Evolutionary conservation across 441 rosid genomes (phyloP).

Genomic region (Erodium chrysanthum): DNA sequence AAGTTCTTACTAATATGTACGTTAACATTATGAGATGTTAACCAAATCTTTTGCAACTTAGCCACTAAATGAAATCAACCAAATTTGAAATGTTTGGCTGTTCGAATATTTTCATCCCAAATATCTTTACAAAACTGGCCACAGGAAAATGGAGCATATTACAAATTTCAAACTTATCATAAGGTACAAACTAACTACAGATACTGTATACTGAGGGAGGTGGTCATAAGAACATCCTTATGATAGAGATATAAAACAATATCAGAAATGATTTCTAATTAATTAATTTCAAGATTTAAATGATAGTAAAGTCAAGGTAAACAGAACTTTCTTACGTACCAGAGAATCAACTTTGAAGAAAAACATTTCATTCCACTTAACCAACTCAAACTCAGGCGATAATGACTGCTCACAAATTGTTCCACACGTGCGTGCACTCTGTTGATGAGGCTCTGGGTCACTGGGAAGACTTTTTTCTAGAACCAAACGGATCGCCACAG

Average conservation of each 20-base stretch:
- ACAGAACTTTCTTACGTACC: conserved; percentile 32
- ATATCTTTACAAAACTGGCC: too few species aligned
- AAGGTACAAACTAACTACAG: background rate
- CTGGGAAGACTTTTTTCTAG: conserved; percentile 38
- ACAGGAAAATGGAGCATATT: background rate
- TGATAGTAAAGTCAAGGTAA: background rate
- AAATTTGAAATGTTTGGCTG: too few species aligned
- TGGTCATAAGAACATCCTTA: too few species aligned
- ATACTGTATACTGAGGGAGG: too few species aligned
- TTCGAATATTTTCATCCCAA: too few species aligned
- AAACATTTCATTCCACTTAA: conserved; percentile 82
- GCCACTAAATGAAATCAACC: too few species aligned
- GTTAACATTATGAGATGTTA: too few species aligned
- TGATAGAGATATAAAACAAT: background rate
- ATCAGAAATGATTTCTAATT: too few species aligned
- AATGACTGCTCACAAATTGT: conserved; percentile 34
- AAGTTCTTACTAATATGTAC: too few species aligned
- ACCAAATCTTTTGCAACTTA: too few species aligned
- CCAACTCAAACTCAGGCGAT: conserved; percentile 48
- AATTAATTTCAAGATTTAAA: too few species aligned
- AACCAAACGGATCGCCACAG: conserved; percentile 52
- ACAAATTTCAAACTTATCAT: background rate
- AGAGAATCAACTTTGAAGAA: conserved; percentile 74
- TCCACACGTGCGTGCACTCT: conserved; percentile 90
- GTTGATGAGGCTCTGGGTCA: conserved; percentile 43